phyloP scores from a whole-genome alignment of 2,329 filamentous ascomycete species.

The Phoma sp. region DNA sequence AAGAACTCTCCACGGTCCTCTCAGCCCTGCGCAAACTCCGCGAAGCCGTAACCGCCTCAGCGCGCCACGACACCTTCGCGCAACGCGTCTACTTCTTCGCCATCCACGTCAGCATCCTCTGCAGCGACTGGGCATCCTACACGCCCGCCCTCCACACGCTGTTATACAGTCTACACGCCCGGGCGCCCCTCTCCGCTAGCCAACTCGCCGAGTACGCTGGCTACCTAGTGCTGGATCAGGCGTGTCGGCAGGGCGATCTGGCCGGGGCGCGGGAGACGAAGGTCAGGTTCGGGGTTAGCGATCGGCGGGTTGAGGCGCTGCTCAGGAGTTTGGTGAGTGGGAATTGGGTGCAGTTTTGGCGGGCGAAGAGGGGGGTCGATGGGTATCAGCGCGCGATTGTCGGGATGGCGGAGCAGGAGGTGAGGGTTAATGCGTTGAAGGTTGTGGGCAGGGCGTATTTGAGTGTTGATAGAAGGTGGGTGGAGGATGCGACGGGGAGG shows the following conservation, averaged over 20 bases:
- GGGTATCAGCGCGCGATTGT: slow-evolving; percentile 80
- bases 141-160: slow-evolving; percentile 84
- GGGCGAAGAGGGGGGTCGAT: slow-evolving; percentile 74
- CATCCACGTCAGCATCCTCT: slow-evolving; percentile 81
- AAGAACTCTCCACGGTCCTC: slow-evolving; percentile 75
- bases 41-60: slow-evolving; percentile 83
- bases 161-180: slow-evolving; percentile 72
- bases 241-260: slow-evolving; percentile 80
- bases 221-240: slow-evolving; percentile 86
- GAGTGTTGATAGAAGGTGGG: slow-evolving; percentile 68
- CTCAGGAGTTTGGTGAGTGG: slow-evolving; percentile 77
- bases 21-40: slow-evolving; percentile 89
- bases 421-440: slow-evolving; percentile 80
- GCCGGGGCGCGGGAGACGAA: slow-evolving; percentile 74
- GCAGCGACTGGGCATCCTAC: slow-evolving; percentile 85
- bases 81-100: slow-evolving; percentile 92
- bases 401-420: slow-evolving; percentile 77
- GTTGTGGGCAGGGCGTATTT: slow-evolving; percentile 86
- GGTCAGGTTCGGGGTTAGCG: slow-evolving; percentile 65
- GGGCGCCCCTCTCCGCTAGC: slow-evolving; percentile 70
- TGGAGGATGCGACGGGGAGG: slow-evolving; percentile 72
- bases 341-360: slow-evolving; percentile 82
- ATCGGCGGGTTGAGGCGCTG: slow-evolving; percentile 71
- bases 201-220: slow-evolving; percentile 80
- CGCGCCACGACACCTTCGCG: slow-evolving; percentile 79